These are phyloP conservation scores for Babesia ovis DNA, from an alignment of 169 alveolate species.

Conservation along the genomic window DNA sequence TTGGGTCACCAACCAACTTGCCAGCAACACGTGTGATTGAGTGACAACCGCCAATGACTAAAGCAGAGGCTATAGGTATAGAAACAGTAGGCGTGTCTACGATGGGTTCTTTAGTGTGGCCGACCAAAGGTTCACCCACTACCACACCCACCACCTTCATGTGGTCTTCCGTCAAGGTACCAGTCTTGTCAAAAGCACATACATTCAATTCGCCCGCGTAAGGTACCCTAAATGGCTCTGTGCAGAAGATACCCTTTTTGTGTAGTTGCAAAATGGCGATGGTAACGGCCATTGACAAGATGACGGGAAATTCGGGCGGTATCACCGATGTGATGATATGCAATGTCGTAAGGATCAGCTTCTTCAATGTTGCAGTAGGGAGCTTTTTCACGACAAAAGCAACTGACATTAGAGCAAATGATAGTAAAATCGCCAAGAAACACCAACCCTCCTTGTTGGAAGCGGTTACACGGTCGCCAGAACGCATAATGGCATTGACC, in stretches of 20 bases:
- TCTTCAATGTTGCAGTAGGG: conserved; percentile 63
- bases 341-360: conserved; percentile 91
- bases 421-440: conserved; percentile 87
- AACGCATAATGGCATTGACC: conserved; percentile 92
- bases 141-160: conserved; percentile 82
- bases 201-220: conserved; percentile 91
- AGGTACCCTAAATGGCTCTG: conserved; percentile 98
- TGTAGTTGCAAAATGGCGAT: conserved; percentile 89
- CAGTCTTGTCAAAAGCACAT: conserved; percentile 97
- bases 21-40: conserved; percentile 85
- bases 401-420: conserved; percentile 92
- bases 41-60: conserved; percentile 94
- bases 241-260: conserved; percentile 92
- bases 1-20: conserved; percentile 94
- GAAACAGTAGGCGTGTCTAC: conserved; percentile 25
- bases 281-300: conserved; percentile 95
- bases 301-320: conserved; percentile 99
- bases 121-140: conserved; percentile 32
- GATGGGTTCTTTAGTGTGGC: conserved; percentile 11
- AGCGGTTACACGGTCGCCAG: conserved; percentile 89
- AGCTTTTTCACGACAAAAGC: conserved; percentile 85
- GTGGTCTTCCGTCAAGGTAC: conserved; percentile 95
- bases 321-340: conserved; percentile 96
- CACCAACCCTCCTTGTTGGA: conserved; percentile 91
- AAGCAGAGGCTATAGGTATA: conserved; percentile 79